Conservation (phyloP, 148 eudicot species). For the Gaultheria prostrata region DNA sequence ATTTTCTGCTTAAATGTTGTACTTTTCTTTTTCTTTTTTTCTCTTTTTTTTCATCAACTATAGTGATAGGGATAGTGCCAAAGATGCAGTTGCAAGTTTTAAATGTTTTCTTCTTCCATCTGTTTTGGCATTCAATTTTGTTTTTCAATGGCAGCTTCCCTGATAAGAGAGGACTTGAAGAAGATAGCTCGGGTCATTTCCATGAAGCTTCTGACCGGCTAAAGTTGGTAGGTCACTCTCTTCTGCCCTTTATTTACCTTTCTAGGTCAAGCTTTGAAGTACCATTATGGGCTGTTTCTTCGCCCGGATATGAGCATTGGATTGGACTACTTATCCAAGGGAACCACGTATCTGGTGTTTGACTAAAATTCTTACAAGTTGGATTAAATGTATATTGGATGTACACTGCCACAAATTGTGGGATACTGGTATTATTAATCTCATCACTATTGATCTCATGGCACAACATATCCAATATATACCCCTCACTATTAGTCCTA, state of each 20-base stretch:
- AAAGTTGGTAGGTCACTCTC: constrained; percentile 40
- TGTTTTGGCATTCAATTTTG: not conserved
- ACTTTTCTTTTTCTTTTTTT: not conserved
- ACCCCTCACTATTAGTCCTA: not conserved
- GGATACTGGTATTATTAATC: not conserved
- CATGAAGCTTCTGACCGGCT: constrained; percentile 36
- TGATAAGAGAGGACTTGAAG: constrained; percentile 38
- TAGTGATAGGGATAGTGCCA: not conserved
- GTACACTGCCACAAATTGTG: not conserved
- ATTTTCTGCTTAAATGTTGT: not conserved
- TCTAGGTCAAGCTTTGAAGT: not conserved
- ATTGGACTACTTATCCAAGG: not conserved
- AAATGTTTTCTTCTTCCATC: constrained; percentile 1
- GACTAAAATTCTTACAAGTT: not conserved
- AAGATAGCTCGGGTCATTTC: constrained; percentile 35
- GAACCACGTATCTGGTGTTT: not conserved
- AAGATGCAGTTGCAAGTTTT: not conserved
- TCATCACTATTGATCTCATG: not conserved
- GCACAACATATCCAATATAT: not conserved
- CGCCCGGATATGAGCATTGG: not conserved
- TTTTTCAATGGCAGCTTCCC: constrained; percentile 22
- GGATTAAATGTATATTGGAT: not conserved
- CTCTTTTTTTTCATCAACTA: not conserved
- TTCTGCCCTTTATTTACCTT: not conserved
- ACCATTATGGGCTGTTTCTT: not conserved